phyloP scores from a whole-genome alignment of 352 stramenopile species.

The Plasmopara halstedii region DNA sequence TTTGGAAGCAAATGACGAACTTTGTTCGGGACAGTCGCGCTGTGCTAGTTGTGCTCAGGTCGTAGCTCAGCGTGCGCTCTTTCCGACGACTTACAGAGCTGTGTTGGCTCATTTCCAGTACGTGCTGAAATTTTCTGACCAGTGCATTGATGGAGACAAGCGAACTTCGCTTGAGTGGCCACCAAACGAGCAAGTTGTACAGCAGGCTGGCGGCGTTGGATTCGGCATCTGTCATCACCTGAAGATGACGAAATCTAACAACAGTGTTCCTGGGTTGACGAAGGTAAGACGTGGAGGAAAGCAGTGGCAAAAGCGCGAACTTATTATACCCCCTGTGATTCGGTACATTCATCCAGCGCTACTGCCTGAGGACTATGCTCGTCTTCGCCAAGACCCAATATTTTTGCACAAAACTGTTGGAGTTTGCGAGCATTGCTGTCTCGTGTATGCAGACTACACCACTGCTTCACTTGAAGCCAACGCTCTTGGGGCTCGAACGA shows the following conservation, averaged over 20 bases:
- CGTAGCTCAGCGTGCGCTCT: slow-evolving; percentile 58
- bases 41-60: slow-evolving; percentile 84
- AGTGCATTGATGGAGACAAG: slow-evolving; percentile 34
- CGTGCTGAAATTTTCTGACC: slow-evolving; percentile 62
- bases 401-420: slow-evolving; percentile 91
- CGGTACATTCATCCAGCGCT: slow-evolving; percentile 86
- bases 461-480: slow-evolving; percentile 70
- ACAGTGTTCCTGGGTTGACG: slow-evolving; percentile 2
- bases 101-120: slow-evolving; percentile 92
- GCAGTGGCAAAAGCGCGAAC: slow-evolving; percentile 29
- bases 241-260: slow-evolving; percentile 8
- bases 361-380: slow-evolving; percentile 69
- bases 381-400: slow-evolving; percentile 88
- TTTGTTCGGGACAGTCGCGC: slow-evolving; percentile 23
- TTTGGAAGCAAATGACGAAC: slow-evolving; percentile 12
- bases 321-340: slow-evolving; percentile 90
- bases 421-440: slow-evolving; percentile 90
- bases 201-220: slow-evolving; percentile 87
- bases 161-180: slow-evolving; percentile 80
- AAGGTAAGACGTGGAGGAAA: slow-evolving; percentile 7
- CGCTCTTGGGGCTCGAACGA: slow-evolving; percentile 30
- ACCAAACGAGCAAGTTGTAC: slow-evolving; percentile 78
- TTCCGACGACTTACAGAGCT: slow-evolving; percentile 90
- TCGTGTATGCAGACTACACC: slow-evolving; percentile 89
- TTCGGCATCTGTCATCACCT: slow-evolving; percentile 76